Evolutionary conservation across 805 yeast genomes (phyloP), one percentile per base, ranked within the genome.

Genomic region (Ogataea haglerorum): DNA sequence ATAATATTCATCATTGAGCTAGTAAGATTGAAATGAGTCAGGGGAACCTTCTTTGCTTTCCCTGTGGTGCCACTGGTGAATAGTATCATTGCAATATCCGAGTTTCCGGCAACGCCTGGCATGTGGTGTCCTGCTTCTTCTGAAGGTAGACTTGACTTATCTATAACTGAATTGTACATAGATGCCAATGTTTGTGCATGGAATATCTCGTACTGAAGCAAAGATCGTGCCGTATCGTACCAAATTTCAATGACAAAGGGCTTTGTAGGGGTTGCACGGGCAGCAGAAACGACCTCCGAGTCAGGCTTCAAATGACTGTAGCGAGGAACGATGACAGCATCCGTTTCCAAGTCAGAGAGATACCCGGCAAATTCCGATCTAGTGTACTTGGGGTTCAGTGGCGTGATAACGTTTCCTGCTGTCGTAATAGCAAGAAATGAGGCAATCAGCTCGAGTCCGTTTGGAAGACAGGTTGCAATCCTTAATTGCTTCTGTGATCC

Each of bases 51-150:
- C 58, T 82, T 82, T 36, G 89, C 89, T 38, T 80, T 71, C 2
- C 88, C 87, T 2, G 89, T 82, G 7, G 89, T 82, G 22, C 90
- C 90, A 34, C 83, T 75, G 7, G 90, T 82, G 60, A 82, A 88
- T 34, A 82, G 63, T 18, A 82, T 77, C 58, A 82, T 61, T 3
- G 87, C 87, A 26, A 77, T 69, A 43, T 80, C 82, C 33, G 69
- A 38, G 32, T 34, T 36, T n/a, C 22, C 21, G 8, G 51, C 48
- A 2, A 49, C 36, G 6, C 53, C 56, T 12, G 36, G 31, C 26
- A 51, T 27, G 23, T 34, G 33, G 12, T 27, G 15, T 6, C 28
- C 38, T 3, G 49, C 23, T 30, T 41, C 36, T n/a, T 16, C 14
- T 10, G 54, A 47, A 4, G 49, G 49, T 4, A 45, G 23, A 16